Evolutionary conservation across 1,284 basidiomycete genomes (phyloP), one percentile per base, ranked within the genome.

Genomic region (Kwoniella shivajii): DNA sequence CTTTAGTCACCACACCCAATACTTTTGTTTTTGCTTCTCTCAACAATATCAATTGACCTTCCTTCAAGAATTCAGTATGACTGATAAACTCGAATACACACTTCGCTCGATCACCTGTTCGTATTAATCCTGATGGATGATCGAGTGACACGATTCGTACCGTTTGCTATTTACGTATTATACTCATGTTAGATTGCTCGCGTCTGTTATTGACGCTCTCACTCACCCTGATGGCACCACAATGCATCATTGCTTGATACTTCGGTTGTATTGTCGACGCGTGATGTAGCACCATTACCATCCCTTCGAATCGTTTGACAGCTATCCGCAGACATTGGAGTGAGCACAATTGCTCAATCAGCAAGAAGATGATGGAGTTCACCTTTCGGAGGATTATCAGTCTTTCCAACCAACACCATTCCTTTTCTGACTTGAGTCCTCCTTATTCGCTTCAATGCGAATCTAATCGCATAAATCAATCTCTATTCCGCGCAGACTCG

Each of bases 21-120:
- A 88, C 90, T 82, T 94, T 95, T 1, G 92, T 94, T 80, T 91
- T 92, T 5, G 92, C 92, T 77, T 96, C 93, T 46, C 93, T 83
- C 74, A 95, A 90, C 16, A 96, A 78, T 29, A 96, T 82, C 74
- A 93, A 90, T 85, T 92, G 91, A 7, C 93, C 93, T 65, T 87
- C 87, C 75, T 92, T 93, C 66, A 96, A 82, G 72, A 86, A 94
- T 79, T 96, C 93, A 1, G 91, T 89, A 54, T 88, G 88, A 10
- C 88, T 87, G 60, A 92, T 88, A 51, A 76, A 77, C 60, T 94
- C 90, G 67, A 97, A 96, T 27, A 86, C 84, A 13, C 96, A 91
- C 2, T 87, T 91, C 4, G 90, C 88, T 36, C 92, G 84, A 72
- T 96, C 92, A 10, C 92, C 92, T 0, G 92, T 96, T 24, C 92